A percentile compares a stretch with the other conserved stretches of the same genome.
phyloP scores from a whole-genome alignment of 352 stramenopile genomes.

The Phytopythium boreale region DNA sequence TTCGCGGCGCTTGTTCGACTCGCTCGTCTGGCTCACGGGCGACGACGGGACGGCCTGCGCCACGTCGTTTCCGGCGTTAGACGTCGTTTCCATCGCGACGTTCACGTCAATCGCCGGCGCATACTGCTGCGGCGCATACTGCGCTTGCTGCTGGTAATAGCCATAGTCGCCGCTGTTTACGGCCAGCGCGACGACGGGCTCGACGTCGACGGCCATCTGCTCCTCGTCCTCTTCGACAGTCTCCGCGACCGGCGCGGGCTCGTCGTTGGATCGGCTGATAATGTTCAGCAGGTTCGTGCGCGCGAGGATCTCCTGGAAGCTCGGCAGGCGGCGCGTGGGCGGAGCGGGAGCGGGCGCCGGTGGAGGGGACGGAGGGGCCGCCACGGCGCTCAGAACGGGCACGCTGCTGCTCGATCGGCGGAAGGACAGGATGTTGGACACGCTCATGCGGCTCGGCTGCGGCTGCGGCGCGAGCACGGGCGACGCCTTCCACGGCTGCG shows the following conservation, averaged over 20 bases:
- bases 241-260: conserved; percentile 16
- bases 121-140: conserved; percentile 18
- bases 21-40: conserved; percentile 52
- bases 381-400: conserved; percentile 8
- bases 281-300: conserved; percentile 66
- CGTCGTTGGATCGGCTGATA: conserved; percentile 33
- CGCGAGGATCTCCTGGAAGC: conserved; percentile 62
- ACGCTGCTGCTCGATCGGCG: conserved; percentile 21
- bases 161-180: conserved; percentile 9
- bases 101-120: conserved; percentile 24
- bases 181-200: conserved; percentile 5
- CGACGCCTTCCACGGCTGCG: conserved; percentile 48
- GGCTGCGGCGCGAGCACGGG: conserved; percentile 21
- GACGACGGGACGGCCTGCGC: conserved; percentile 34
- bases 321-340: conserved; percentile 43
- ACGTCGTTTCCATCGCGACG: conserved; percentile 27
- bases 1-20: conserved; percentile 72
- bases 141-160: conserved; percentile 10
- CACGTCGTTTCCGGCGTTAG: conserved; percentile 13
- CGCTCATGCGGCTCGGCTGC: conserved; percentile 33
- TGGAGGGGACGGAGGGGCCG: conserved; percentile 20
- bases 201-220: conserved; percentile 5
- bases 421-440: conserved; percentile 50
- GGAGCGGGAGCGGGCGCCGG: conserved; percentile 15
- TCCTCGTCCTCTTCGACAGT: conserved; percentile 9